Evolutionary conservation across 1,284 basidiomycete genomes (phyloP), one percentile per base, ranked within the genome.

Genomic region (Tilletia horrida): DNA sequence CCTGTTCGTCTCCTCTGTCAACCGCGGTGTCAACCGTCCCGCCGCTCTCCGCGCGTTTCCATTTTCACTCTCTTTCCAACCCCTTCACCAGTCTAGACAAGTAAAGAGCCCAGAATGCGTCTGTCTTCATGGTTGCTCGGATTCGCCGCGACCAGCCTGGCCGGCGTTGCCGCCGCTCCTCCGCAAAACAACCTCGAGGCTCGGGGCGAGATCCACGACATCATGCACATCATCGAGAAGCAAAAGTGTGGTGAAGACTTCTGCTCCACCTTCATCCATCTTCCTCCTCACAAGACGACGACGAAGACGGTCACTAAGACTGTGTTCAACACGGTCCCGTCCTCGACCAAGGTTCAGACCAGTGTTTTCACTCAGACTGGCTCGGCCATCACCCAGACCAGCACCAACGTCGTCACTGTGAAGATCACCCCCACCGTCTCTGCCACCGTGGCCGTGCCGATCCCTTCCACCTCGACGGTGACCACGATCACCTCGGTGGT

Each of bases 251-350:
- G 45, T 4, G 18, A n/a, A 6, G 45, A 48, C 45, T 48, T 48
- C 21, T 48, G 45, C 45, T 48, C 45, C 16, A n/a, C 45, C 45
- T 48, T n/a, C 45, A n/a, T 48, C 18, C 45, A 48, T 16, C 16
- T 48, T 23, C 45, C 45, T n/a, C 45, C 45, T 18, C 45, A 4
- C 45, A 48, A 48, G 45, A 48, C 45, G 45, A 48, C 45, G 18
- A 48, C 45, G 4, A 18, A 23, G 18, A 48, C 67, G n/a, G 70
- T 69, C 16, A 69, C 71, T 55, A 69, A 69, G 18, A 69, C 71
- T 13, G 59, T 77, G 16, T 66, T 71, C 25, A 74, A 70, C 27
- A 69, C 76, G 18, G 69, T 71, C 27, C 68, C 74, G n/a, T 71
- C 70, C 25, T 69, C 73, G 9, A 69, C 69, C 50, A 71, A 67